Percentiles rank a stretch among this genome's conserved stretches.
Conservation (phyloP, 257 asterid genomes). For the Avicennia marina region DNA sequence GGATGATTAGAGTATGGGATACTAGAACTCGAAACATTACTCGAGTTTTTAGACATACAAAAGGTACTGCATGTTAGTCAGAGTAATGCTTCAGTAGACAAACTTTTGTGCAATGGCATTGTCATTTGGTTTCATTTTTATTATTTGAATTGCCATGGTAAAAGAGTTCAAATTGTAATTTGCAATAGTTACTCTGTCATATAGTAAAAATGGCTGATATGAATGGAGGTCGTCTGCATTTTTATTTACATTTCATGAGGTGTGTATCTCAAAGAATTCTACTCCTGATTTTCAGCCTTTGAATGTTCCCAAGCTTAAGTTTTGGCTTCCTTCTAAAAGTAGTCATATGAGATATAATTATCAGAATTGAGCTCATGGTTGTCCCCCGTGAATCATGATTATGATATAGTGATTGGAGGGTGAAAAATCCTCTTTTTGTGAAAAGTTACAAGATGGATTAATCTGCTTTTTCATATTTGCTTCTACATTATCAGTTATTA, state of each 20-base stretch:
- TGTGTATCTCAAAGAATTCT: too few species aligned
- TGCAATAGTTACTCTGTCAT: not conserved
- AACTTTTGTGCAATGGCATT: too few species aligned
- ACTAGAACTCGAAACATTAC: constrained; percentile 53
- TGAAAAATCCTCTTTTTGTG: not conserved
- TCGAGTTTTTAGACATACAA: constrained; percentile 65
- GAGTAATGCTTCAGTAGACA: not conserved
- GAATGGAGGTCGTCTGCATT: too few species aligned
- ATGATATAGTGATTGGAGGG: not conserved
- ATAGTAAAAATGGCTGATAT: not conserved
- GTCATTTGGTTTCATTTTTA: too few species aligned
- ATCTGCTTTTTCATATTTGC: not conserved
- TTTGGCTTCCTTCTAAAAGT: not conserved
- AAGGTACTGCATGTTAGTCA: constrained; percentile 42
- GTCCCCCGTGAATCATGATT: not conserved
- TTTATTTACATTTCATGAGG: too few species aligned
- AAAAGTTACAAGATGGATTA: not conserved
- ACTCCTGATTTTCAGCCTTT: too few species aligned
- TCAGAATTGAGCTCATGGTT: not conserved
- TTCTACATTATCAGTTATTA: not conserved
- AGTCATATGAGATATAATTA: not conserved
- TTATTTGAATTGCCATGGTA: not conserved
- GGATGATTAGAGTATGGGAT: constrained; percentile 87
- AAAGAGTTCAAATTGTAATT: not conserved
- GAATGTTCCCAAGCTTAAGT: not conserved